phyloP scores from a whole-genome alignment of 352 stramenopile genomes.

The Globisporangium middletonii region DNA sequence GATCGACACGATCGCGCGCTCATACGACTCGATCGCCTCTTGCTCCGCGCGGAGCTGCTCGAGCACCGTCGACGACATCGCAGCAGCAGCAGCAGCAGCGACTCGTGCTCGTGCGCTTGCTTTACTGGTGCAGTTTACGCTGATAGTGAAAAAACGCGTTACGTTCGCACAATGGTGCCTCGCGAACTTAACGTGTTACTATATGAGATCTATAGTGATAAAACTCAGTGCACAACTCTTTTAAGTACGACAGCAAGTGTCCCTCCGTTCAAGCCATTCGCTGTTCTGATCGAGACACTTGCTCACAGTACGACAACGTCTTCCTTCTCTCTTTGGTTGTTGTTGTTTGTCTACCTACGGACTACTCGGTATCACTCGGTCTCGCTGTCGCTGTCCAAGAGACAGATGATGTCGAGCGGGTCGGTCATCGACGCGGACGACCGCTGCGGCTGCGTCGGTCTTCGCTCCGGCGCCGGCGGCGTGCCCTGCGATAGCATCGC shows the following conservation, averaged over 20 bases:
- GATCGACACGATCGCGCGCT: conserved; percentile 65
- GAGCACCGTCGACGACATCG: conserved; percentile 84
- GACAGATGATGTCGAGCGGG: conserved; percentile 63
- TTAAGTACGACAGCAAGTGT: too few species aligned
- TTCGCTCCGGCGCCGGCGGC: conserved; percentile 37
- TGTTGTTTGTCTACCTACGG: background rate
- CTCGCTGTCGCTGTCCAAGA: conserved; percentile 78
- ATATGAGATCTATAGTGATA: too few species aligned
- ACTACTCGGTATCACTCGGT: background rate
- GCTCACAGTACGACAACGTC: too few species aligned
- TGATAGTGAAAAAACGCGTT: too few species aligned
- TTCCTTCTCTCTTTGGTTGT: too few species aligned
- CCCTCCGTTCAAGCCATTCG: too few species aligned
- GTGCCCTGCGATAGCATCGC: conserved; percentile 52
- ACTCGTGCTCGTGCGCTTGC: too few species aligned
- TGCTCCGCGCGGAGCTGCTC: conserved; percentile 78
- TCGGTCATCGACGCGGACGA: conserved; percentile 17
- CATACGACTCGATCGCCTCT: conserved; percentile 75
- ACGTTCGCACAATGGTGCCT: too few species aligned
- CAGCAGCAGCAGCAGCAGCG: background rate
- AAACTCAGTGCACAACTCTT: too few species aligned
- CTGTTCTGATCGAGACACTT: too few species aligned
- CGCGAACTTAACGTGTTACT: too few species aligned
- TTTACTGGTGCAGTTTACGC: too few species aligned
- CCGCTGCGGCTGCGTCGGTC: conserved; percentile 7